Evolutionary conservation across 495 filamentous ascomycete species (phyloP).

Genomic region (Lophiostoma macrostomum): DNA sequence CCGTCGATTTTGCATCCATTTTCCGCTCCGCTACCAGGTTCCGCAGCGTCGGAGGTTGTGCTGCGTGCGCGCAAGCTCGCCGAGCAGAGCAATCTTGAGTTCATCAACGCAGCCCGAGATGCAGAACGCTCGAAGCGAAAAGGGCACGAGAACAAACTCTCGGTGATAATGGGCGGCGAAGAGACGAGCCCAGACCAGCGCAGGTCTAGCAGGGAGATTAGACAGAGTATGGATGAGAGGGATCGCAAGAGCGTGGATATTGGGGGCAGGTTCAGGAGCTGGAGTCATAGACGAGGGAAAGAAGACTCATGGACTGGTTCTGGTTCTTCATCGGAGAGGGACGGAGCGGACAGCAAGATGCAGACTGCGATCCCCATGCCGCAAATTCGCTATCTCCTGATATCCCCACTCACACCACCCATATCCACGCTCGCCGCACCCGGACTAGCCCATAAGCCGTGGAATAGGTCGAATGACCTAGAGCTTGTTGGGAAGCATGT

Average conservation of each 20-base stretch:
- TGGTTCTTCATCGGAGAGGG: not conserved
- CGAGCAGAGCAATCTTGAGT: conserved; percentile 48
- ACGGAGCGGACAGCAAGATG: not conserved
- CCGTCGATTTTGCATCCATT: conserved; percentile 60
- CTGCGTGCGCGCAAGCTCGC: conserved; percentile 63
- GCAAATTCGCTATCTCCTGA: conserved; percentile 62
- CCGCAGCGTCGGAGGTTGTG: conserved; percentile 61
- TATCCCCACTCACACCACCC: conserved; percentile 74
- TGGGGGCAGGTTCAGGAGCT: conserved; percentile 23
- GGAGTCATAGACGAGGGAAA: conserved; percentile 11
- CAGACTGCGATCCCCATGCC: conserved; percentile 5
- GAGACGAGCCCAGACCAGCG: conserved; percentile 35
- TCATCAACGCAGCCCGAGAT: conserved; percentile 28
- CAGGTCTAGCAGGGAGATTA: conserved; percentile 32
- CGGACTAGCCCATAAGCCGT: conserved; percentile 20
- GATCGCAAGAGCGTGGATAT: conserved; percentile 34
- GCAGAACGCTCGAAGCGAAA: conserved; percentile 25
- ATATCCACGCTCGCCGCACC: conserved; percentile 36
- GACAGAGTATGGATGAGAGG: conserved; percentile 30
- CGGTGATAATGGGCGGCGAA: conserved; percentile 39
- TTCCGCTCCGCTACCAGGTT: conserved; percentile 47
- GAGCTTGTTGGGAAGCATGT: conserved; percentile 46
- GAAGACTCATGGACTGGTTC: not conserved
- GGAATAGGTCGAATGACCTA: conserved; percentile 9
- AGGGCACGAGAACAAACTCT: conserved; percentile 10